phyloP scores from a whole-genome alignment of 2,329 filamentous ascomycete species.

The Berkeleyomyces basicola region DNA sequence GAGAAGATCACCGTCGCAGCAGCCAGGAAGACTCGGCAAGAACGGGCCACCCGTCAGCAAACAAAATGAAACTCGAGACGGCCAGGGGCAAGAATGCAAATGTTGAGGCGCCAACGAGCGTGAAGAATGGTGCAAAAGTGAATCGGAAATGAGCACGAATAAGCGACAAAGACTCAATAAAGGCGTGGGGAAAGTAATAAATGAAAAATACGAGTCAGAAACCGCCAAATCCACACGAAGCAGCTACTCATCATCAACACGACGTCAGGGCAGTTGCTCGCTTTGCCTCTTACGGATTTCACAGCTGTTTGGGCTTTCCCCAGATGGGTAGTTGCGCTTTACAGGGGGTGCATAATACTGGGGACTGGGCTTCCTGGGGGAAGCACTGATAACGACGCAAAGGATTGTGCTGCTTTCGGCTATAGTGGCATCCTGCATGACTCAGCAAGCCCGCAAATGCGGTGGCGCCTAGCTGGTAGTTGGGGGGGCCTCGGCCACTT shows the following conservation, averaged over 20 bases:
- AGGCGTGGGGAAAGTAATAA: neutral
- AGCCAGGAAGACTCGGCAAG: neutral
- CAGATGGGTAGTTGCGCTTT: neutral
- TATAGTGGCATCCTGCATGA: neutral
- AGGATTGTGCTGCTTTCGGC: neutral
- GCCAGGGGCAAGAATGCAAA: neutral
- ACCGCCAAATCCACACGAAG: neutral
- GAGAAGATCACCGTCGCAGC: neutral
- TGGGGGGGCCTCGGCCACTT: neutral
- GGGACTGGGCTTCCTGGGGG: neutral
- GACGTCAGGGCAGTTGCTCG: neutral
- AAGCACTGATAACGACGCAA: neutral
- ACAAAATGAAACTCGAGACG: neutral
- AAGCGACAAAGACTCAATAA: neutral
- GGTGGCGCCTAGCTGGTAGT: neutral
- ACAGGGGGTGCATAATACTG: neutral
- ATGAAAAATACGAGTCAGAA: neutral
- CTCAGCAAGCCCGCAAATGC: neutral
- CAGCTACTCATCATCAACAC: neutral
- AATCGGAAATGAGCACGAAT: neutral
- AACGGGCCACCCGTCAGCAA: neutral
- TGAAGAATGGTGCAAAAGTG: neutral
- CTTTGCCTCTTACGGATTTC: neutral
- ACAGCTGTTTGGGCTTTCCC: neutral
- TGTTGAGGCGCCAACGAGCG: neutral